Evolutionary conservation across 208 protist species (phyloP).

Genomic region (Acanthamoeba sp.): DNA sequence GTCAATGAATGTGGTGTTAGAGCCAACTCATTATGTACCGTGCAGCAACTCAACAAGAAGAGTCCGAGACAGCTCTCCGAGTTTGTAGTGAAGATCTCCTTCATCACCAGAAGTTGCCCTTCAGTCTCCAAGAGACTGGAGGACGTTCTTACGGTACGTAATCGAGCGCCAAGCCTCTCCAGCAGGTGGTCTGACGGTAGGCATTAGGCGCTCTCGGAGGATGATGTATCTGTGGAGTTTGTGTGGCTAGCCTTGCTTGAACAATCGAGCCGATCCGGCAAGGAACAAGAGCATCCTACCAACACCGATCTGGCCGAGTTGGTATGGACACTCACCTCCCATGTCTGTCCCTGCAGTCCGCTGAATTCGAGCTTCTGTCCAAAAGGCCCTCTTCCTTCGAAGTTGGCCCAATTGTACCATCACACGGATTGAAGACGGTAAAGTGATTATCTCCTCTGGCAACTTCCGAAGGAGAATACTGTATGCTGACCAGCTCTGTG

Average conservation of each 20-base stretch:
- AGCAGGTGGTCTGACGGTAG: not conserved
- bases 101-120: not conserved
- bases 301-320: not conserved
- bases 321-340: too few species aligned
- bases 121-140: not conserved
- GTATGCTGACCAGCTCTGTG: not conserved
- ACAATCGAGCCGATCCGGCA: not conserved
- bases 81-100: not conserved
- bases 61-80: not conserved
- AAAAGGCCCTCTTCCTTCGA: not conserved
- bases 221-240: not conserved
- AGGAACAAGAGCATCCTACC: not conserved
- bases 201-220: not conserved
- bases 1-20: too few species aligned
- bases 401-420: slow-evolving; percentile 3
- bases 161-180: too few species aligned
- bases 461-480: not conserved
- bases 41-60: not conserved
- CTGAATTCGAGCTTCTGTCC: not conserved
- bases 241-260: not conserved
- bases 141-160: not conserved
- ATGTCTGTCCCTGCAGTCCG: too few species aligned
- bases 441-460: too few species aligned
- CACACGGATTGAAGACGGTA: not conserved
- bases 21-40: not conserved